Evolutionary conservation across 495 filamentous ascomycete genomes (phyloP), one percentile per base, ranked within the genome.

Genomic region (Tuber borchii): DNA sequence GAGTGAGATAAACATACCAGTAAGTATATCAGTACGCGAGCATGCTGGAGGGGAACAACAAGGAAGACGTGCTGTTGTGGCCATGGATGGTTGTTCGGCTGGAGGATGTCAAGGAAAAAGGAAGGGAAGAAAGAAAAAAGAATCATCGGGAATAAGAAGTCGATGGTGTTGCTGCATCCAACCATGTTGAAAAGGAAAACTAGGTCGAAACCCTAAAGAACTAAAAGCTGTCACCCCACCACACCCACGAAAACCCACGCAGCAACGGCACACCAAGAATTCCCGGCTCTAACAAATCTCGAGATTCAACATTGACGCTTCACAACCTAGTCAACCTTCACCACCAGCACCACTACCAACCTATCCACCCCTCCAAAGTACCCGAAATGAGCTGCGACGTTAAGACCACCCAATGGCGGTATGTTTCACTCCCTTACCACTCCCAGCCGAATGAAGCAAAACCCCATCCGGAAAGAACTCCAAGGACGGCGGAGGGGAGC

Each of bases 381-480:
- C 34, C 72, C 74, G 37, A 56, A 82, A 82, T 76, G 74, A 79
- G 73, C 71, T 81, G 48, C 74, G 79, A 83, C 43, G 78, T 83
- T 43, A 75, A 83, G 76, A 77, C 81, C 74, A 81, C 81, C 44
- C 71, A 81, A 69, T 83, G 81, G 81, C 81, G 81, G 81, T 83
- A 83, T 75, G 81, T 80, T 56, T 56, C 51, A 40, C 39, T 74
- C 69, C 14, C 26, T 65, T 65, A 20, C 61, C 20, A 40, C 61
- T 40, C 31, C 46, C 34, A 20, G 20, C 45, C 34, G 14, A 40
- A 48, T 1, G 44, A 19, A 42, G 16, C 12, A 19, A 44, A 40
- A 71, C 56, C 56, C 26, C 56, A 16, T 26, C 34, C 14, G 26
- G 56, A 34, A 65, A 34, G 14, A 65, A 65, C 31, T 34, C 17